Percentiles rank a stretch among this genome's conserved stretches.
Evolutionary conservation across 371 early-diverging fungal genomes (phyloP).

Genomic region (Dichotomocladium elegans): DNA sequence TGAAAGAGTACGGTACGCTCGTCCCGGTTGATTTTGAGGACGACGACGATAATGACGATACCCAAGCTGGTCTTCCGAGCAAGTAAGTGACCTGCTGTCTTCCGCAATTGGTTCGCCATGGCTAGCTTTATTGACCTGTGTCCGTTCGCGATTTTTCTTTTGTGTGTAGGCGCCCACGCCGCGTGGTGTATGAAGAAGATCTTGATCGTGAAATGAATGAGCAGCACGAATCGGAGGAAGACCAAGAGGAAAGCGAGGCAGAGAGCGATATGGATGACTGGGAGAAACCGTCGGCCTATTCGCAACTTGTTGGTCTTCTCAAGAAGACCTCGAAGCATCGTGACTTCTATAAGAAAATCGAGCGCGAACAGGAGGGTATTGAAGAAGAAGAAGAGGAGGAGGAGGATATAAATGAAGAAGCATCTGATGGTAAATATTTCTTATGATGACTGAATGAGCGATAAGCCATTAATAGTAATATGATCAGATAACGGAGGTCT

Average conservation of each 20-base stretch:
- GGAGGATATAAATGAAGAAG: constrained; percentile 10
- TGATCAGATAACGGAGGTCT: constrained; percentile 29
- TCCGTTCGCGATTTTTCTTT: background rate
- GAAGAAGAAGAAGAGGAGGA: constrained; percentile 18
- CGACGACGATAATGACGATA: constrained; percentile 15
- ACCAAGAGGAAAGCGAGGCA: constrained; percentile 19
- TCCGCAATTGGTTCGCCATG: background rate
- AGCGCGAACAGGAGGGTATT: constrained; percentile 39
- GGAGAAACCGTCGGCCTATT: constrained; percentile 49
- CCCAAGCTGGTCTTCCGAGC: background rate
- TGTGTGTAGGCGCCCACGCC: constrained; percentile 27
- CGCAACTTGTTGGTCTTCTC: constrained; percentile 33
- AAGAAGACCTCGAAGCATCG: constrained; percentile 45
- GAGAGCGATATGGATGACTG: constrained; percentile 33
- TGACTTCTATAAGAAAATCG: constrained; percentile 37
- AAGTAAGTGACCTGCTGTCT: background rate
- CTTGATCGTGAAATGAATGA: constrained; percentile 47
- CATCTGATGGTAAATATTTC: no score
- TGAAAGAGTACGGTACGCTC: constrained; percentile 63
- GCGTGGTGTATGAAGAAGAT: constrained; percentile 49
- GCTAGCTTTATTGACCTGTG: no score
- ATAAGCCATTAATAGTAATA: background rate
- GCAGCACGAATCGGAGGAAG: constrained; percentile 28
- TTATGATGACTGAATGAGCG: constrained; percentile 8
- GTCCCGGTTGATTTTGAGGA: constrained; percentile 55